Evolutionary conservation across 352 stramenopile species (phyloP).

Genomic region (Peronospora farinosa): DNA sequence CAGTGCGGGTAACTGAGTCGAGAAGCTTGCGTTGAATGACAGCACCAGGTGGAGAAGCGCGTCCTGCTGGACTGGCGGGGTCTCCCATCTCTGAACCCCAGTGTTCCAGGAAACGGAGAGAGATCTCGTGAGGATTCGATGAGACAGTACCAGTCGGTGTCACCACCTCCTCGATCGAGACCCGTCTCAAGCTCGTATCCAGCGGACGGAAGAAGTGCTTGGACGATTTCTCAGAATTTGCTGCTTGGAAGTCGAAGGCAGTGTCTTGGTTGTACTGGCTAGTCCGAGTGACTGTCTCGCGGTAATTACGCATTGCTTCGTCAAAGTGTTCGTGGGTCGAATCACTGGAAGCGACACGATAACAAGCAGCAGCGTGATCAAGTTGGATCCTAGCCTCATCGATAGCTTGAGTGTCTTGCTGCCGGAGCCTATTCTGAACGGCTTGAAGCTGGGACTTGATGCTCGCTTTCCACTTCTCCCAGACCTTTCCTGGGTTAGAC

Average conservation of each 20-base stretch:
- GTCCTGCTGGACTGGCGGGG: background rate
- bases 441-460: background rate
- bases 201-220: background rate
- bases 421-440: background rate
- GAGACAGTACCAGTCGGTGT: background rate
- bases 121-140: background rate
- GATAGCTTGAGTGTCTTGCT: background rate
- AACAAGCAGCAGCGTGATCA: constrained; percentile 1
- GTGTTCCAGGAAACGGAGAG: background rate
- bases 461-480: constrained; percentile 1
- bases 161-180: constrained; percentile 1
- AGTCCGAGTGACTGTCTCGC: background rate
- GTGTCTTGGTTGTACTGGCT: constrained; percentile 1
- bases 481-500: background rate
- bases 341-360: background rate
- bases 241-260: constrained; percentile 1
- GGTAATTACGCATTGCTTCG: background rate
- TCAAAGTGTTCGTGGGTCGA: background rate
- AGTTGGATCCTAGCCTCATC: background rate
- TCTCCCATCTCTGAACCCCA: background rate
- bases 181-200: background rate
- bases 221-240: background rate
- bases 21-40: background rate
- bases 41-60: background rate
- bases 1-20: background rate